These are phyloP conservation scores for Pogostemon cablin DNA, from an alignment of 257 asterid species.

Conservation along the genomic window DNA sequence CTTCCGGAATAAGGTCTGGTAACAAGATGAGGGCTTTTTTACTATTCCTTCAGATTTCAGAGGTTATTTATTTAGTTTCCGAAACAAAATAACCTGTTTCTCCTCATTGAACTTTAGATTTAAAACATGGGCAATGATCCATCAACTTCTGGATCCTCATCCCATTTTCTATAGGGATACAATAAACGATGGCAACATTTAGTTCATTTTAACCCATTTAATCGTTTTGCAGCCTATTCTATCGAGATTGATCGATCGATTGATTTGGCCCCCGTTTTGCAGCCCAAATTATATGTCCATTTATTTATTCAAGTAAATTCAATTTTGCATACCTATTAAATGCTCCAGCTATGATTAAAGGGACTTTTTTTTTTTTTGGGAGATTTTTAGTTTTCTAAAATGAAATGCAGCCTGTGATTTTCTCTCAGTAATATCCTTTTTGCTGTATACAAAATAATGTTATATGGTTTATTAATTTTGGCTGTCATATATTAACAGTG, in stretches of 20 bases:
- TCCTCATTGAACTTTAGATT: slow-evolving; percentile 26
- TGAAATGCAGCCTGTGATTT: too few relatives aligned
- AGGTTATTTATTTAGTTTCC: slow-evolving; percentile 38
- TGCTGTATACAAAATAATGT: too few relatives aligned
- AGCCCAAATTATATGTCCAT: not conserved
- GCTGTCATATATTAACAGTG: not conserved
- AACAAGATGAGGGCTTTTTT: slow-evolving; percentile 40
- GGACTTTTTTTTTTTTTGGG: not conserved
- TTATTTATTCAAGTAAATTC: not conserved
- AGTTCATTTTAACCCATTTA: slow-evolving; percentile 16
- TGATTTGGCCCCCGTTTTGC: not conserved
- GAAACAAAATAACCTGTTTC: slow-evolving; percentile 43
- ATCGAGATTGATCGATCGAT: too few relatives aligned
- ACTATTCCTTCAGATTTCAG: slow-evolving; percentile 45
- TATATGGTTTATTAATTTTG: too few relatives aligned
- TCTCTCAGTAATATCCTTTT: too few relatives aligned
- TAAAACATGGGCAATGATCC: slow-evolving; percentile 36
- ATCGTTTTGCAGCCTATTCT: slow-evolving; percentile 7
- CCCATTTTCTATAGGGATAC: slow-evolving; percentile 30
- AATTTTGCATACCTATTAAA: not conserved
- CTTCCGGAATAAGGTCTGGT: slow-evolving; percentile 57
- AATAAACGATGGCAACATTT: slow-evolving; percentile 50
- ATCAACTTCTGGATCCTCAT: slow-evolving; percentile 37
- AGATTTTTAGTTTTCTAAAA: too few relatives aligned
- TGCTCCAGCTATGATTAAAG: not conserved